Base-by-base conservation (phyloP, 768 basidiomycete species). In the Astraeus odoratus region DNA sequence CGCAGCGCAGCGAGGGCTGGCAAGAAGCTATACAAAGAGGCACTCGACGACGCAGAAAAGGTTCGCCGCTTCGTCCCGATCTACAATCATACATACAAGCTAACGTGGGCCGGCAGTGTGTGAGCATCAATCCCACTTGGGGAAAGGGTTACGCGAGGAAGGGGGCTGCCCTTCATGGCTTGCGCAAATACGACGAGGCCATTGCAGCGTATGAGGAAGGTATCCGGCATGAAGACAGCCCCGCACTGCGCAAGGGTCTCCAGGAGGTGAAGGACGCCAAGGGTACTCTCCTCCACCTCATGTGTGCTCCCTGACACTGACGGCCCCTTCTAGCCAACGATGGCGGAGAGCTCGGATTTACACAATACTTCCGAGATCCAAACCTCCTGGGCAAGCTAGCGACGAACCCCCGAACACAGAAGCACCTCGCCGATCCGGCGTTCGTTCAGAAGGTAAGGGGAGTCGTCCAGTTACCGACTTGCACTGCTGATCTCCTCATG, bases 141-240 rank as follows among this genome's bases (percentile, higher is more conserved):
- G 70, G 83, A 22, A 97, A 97, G 62, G 92, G 93, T 5, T 91
- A 84, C 68, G 85, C 83, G 13, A 78, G 94, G 46, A 92, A 92
- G 60, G 94, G 94, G 37, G 93, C 94, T 39, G 94, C 94, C 22
- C 67, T 96, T 48, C 94, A 96, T 57, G 94, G 94, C 25, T 72
- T 78, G 27, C 73, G 74, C 47, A 71, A 75, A 60, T 95, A 78
- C 56, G 85, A 82, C 47, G 89, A 93, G 13, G 92, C 92, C 6
- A 84, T 95, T 52, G 71, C 76, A 44, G 80, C 84, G 7, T 95
- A 95, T 65, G 81, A 94, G 57, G 67, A 69, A 22, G 94, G 93
- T 16, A 70, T 96, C 33, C 78, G 85, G 57, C 63, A 83, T 41
- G 94, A 95, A 62, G 86, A 86, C 55, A 86, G 79, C 55, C 81